phyloP scores from a whole-genome alignment of 73 alveolate species.

The Vitrella brassicaformis region DNA sequence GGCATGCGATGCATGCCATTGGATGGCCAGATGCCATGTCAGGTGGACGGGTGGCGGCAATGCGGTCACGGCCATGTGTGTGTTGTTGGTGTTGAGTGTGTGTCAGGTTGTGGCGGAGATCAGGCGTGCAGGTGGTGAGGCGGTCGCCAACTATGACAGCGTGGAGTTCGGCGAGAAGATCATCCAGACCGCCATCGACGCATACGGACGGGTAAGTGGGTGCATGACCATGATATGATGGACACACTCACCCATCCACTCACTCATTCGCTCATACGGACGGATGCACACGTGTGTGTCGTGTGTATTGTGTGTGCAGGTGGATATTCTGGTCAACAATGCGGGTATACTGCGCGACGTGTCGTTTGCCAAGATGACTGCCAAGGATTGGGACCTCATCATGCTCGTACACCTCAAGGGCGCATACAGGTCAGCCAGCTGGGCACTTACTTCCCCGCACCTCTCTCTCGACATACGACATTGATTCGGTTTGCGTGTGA shows the following conservation, averaged over 20 bases:
- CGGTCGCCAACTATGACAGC: slow-evolving; percentile 65
- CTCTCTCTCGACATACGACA: too few relatives aligned
- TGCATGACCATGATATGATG: slow-evolving; percentile 61
- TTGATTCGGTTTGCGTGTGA: too few relatives aligned
- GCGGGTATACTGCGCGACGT: slow-evolving; percentile 95
- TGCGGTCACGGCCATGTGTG: too few relatives aligned
- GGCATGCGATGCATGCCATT: too few relatives aligned
- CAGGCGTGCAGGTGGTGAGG: slow-evolving; percentile 72
- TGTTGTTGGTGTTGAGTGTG: too few relatives aligned
- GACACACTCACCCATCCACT: slow-evolving; percentile 67
- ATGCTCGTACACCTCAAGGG: slow-evolving; percentile 36
- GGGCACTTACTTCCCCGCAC: too few relatives aligned
- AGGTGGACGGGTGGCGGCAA: too few relatives aligned
- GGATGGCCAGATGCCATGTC: too few relatives aligned
- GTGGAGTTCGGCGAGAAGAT: slow-evolving; percentile 89
- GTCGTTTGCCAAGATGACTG: slow-evolving; percentile 73
- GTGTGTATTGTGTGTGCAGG: slow-evolving; percentile 61
- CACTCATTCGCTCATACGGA: too few relatives aligned
- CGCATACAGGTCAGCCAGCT: slow-evolving; percentile 19
- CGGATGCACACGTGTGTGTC: too few relatives aligned
- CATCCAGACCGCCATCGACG: slow-evolving; percentile 80
- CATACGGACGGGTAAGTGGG: slow-evolving; percentile 55
- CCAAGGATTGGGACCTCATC: slow-evolving; percentile 73
- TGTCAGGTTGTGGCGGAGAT: slow-evolving; percentile 75
- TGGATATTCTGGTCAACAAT: slow-evolving; percentile 80